phyloP scores from a whole-genome alignment of 139 green algal species.

The Bryopsis sp. region DNA sequence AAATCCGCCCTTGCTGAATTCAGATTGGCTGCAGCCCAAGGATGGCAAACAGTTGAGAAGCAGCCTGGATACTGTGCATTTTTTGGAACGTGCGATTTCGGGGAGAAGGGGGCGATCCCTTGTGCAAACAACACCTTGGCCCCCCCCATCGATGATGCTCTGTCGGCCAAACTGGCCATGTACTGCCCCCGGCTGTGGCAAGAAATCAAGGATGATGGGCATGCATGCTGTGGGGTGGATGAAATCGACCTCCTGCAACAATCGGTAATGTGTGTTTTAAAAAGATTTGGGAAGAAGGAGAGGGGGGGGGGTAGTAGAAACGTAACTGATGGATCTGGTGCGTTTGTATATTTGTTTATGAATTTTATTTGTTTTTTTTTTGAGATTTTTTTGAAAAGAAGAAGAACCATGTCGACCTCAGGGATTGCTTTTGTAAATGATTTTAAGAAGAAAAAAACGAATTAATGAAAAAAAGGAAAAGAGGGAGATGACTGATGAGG shows the following conservation, averaged over 20 bases:
- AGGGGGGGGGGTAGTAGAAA: background rate
- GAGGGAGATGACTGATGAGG: no score
- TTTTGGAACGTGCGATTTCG: background rate
- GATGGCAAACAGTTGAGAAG: no score
- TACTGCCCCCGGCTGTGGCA: slow-evolving; percentile 9
- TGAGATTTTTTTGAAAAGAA: background rate
- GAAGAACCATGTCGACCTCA: background rate
- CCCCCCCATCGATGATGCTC: background rate
- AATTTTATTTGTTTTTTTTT: background rate
- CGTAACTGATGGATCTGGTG: background rate
- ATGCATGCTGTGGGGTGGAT: background rate
- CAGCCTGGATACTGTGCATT: no score
- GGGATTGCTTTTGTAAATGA: background rate
- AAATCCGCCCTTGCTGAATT: no score
- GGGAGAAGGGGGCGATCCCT: background rate
- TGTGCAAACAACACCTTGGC: background rate
- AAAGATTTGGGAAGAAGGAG: no score
- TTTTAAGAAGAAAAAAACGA: no score
- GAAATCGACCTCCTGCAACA: background rate
- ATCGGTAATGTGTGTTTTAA: background rate
- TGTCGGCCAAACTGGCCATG: background rate
- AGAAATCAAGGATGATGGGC: background rate
- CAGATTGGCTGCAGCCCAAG: no score
- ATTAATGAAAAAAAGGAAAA: no score
- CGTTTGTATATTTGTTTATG: background rate